Base-by-base conservation (phyloP, 2,329 filamentous ascomycete species). In the Arachnopeziza araneosa region DNA sequence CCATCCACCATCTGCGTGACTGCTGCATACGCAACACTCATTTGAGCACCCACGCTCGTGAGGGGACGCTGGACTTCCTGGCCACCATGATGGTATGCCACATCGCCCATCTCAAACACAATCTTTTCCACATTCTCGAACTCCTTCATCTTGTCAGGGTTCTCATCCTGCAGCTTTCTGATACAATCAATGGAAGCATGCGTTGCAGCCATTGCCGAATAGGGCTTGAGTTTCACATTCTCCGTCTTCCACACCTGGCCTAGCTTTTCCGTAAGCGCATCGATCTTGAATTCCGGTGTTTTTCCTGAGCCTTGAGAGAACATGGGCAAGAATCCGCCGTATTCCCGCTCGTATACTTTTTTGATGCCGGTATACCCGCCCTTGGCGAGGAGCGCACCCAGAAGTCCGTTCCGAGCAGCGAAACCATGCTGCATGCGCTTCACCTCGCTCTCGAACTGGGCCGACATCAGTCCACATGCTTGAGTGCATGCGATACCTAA, bases 351-450 rank as follows among this genome's bases (percentile, higher is more conserved):
- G 52, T 72, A 77, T 0, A 77, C 74, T 50, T 72, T 71, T 56
- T 76, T 73, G 63, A 79, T 79, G 0, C 77, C 77, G 1, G 69
- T 65, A 60, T 79, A 80, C 1, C 72, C 74, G 0, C 67, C 66
- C 24, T 68, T 64, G 1, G 75, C 75, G 30, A 79, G 61, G 1
- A 79, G 57, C 0, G 75, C 72, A 0, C 67, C 74, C 19, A 79
- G 70, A 0, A 79, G 69, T 1, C 76, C 76, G 59, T 75, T 78
- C 7, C 77, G 72, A 6, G 77, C 72, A 0, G 76, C 76, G 61
- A 79, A 79, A 5, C 72, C 77, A 60, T 79, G 77, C 63, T 79
- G 76, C 73, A 79, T 76, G 1, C 76, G 73, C 65, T 79, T 80
- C 0, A 75, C 71, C 60, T 75, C 72, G n/a, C 73, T 72, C 52